Percentiles rank a stretch among this genome's conserved stretches.
Conservation (phyloP, 331 rosid genomes). For the Rhamnella rubrinervis region DNA sequence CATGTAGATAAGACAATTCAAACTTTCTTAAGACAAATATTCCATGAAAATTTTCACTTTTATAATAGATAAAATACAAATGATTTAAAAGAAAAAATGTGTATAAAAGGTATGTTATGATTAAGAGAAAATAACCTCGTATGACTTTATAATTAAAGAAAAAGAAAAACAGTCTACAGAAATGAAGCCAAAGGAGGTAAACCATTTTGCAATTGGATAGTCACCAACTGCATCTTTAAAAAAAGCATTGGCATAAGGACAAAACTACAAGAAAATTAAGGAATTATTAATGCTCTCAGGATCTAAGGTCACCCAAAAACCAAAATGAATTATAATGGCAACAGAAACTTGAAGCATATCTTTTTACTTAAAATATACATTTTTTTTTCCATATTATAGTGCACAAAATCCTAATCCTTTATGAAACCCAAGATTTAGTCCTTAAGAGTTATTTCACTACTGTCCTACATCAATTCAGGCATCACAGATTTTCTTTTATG, state of each 20-base stretch:
- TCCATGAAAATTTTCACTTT: background rate
- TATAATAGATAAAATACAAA: background rate
- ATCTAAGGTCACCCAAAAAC: no score
- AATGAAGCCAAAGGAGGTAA: conserved; percentile 6
- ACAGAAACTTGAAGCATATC: no score
- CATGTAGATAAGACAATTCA: background rate
- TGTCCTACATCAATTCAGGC: background rate
- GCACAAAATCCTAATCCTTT: background rate
- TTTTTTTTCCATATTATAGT: no score
- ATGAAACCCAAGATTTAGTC: background rate
- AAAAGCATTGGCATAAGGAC: background rate
- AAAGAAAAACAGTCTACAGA: background rate
- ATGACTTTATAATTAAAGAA: background rate
- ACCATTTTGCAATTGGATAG: conserved; percentile 2
- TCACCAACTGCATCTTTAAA: background rate
- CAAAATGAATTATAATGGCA: no score
- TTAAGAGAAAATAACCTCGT: no score
- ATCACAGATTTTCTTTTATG: background rate
- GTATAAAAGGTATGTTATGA: no score
- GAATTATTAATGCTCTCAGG: no score
- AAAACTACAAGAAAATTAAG: no score
- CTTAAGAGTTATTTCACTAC: background rate
- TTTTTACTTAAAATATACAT: no score
- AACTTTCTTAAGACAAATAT: background rate
- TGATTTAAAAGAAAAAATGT: no score